Evolutionary conservation across 2,329 filamentous ascomycete species (phyloP), one percentile per base, ranked within the genome.

Genomic region (Nemania sp.): DNA sequence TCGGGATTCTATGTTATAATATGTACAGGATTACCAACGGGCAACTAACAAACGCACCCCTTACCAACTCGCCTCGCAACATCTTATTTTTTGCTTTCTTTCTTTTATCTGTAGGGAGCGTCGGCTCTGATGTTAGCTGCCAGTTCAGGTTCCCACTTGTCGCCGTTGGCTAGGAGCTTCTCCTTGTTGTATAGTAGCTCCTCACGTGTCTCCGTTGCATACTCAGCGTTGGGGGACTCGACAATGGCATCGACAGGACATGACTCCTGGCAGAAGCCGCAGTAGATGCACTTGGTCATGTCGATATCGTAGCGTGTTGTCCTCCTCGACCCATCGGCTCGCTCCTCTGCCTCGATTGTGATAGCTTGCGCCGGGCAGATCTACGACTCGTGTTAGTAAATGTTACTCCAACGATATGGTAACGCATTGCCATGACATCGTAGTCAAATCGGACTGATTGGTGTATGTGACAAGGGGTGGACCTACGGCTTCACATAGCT

Each of bases 241-340:
- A 89, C 87, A 73, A 88, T 99, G 68, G 96, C 96, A 83, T 99
- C 96, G 63, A 99, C 96, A 52, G 96, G 96, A 85, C 96, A 99
- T 73, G 93, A 97, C 86, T 99, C 96, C 86, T 98, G 95, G 89
- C 96, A 98, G 85, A 97, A 97, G 59, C 96, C 96, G 82, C 96
- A 98, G 89, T 98, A 99, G 83, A 99, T 99, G 86, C 96, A 99
- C 88, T 99, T 99, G 78, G 96, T 98, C 96, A 99, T 99, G 84
- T 99, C 96, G 79, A 99, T 98, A 81, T 99, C 96, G 84, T 99
- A 99, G 80, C 95, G 90, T 68, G 95, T 98, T 59, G 96, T 99
- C 79, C 96, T 90, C 82, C 96, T 90, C 78, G 93, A 97, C 72
- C 96, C 96, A 78, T 99, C 96, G 78, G 93, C 93, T 79, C 96